A percentile compares a stretch with the other conserved stretches of the same genome.
Conservation (phyloP, 371 early-diverging fungal species). For the Mucor saturninus region DNA sequence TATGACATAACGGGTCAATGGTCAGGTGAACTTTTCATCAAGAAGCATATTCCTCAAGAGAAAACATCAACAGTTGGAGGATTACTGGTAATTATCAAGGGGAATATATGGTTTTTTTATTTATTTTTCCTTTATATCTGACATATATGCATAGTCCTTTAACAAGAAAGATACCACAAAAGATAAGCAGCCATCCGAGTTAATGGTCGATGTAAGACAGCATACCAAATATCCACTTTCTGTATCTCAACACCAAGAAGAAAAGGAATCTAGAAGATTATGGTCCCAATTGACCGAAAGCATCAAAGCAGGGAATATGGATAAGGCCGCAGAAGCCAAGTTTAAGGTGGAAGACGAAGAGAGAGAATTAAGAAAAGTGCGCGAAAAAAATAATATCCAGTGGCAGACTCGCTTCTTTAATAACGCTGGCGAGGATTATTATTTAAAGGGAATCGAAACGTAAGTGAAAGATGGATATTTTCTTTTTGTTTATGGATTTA, state of each 20-base stretch:
- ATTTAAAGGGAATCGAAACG: slow-evolving; percentile 25
- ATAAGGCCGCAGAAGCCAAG: slow-evolving; percentile 83
- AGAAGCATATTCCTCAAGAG: slow-evolving; percentile 19
- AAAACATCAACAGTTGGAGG: slow-evolving; percentile 6
- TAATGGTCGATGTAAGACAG: slow-evolving; percentile 24
- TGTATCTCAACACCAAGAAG: slow-evolving; percentile 26
- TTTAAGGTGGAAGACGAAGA: slow-evolving; percentile 82
- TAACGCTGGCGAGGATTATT: slow-evolving; percentile 28
- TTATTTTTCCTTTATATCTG: too few relatives aligned
- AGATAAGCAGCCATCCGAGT: slow-evolving; percentile 10
- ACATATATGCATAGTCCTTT: not conserved
- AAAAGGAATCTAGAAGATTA: slow-evolving; percentile 27
- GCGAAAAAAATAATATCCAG: slow-evolving; percentile 54
- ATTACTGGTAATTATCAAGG: slow-evolving; percentile 18
- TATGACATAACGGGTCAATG: slow-evolving; percentile 89
- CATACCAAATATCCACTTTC: slow-evolving; percentile 14
- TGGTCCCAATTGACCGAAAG: slow-evolving; percentile 84
- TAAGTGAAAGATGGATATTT: not conserved
- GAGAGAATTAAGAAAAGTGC: slow-evolving; percentile 62
- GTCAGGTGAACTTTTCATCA: slow-evolving; percentile 77
- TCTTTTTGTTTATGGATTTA: not conserved
- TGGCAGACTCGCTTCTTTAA: slow-evolving; percentile 63
- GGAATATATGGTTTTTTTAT: not conserved
- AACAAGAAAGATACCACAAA: slow-evolving; percentile 1
- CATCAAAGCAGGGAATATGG: slow-evolving; percentile 64